Evolutionary conservation across 306 rosid genomes (phyloP), one percentile per base, ranked within the genome.

Genomic region (Vigna trinervia): DNA sequence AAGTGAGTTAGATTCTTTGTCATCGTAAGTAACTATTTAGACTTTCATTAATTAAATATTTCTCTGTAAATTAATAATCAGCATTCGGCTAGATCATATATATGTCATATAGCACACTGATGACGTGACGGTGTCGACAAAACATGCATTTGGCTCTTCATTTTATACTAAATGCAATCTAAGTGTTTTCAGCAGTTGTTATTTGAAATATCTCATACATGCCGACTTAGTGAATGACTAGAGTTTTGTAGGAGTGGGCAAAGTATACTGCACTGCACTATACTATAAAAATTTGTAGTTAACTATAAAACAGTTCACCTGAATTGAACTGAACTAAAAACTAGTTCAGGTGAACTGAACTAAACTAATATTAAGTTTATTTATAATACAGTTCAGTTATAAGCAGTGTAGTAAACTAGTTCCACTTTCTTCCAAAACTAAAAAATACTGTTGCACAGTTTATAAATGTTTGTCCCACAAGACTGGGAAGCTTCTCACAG

Each of bases 1-100:
- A 8, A 86, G 89, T 75, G 97, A 92, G 70, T 87, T 92, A 58
- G 90, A 92, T 81, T 94, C 97, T 59, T 73, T 94, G 81, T 90
- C 98, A 56, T 80, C 92, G 96, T 94, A 87, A 86, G 98, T 88
- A 66, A 71, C 57, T 22, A 61, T 14, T 45, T 34, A 23, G 14
- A 20, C 34, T 73, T 56, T 39, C 54, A 32, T 78, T 59, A 8
- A 12, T 30, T 71, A 26, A 14, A 69, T 13, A 60, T 41, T 30
- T 69, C 39, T 53, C 43, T 47, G 61, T 68, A 60, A 47, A 83
- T n/a, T 67, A 20, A 69, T 30, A 48, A 20, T 34, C 22, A 57
- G 50, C 70, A 38, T 32, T 67, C 69, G 47, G 69, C 80, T 69
- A n/a, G 30, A 36, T 32, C 4, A 45, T 69, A 26, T 71, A 26